Evolutionary conservation across 1,284 basidiomycete species (phyloP).

Genomic region (Termitomyces sp.): DNA sequence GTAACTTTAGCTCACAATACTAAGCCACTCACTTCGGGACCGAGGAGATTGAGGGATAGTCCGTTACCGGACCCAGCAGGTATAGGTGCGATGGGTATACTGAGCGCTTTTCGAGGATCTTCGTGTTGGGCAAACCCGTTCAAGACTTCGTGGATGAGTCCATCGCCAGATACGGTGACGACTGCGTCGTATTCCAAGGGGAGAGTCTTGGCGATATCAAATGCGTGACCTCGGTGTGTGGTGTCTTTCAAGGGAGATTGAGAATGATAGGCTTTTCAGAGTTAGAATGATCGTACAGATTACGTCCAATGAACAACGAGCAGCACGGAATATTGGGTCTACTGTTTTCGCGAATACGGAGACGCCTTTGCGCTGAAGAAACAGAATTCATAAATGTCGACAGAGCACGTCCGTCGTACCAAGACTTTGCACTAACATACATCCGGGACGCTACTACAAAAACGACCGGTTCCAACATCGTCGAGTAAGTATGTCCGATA

Average conservation of each 20-base stretch:
- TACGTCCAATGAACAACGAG: conserved; percentile 63
- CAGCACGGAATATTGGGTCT: conserved; percentile 77
- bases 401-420: conserved; percentile 72
- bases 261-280: not conserved
- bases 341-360: conserved; percentile 62
- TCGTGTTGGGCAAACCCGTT: conserved; percentile 83
- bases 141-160: conserved; percentile 85
- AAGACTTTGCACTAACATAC: conserved; percentile 47
- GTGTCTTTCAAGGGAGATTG: conserved; percentile 51
- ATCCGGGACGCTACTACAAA: conserved; percentile 45
- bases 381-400: not conserved
- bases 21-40: conserved; percentile 45
- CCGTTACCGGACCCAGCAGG: conserved; percentile 88
- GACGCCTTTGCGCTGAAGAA: conserved; percentile 62
- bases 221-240: conserved; percentile 67
- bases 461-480: conserved; percentile 49
- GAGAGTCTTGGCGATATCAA: conserved; percentile 62
- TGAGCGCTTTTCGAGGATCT: conserved; percentile 67
- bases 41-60: conserved; percentile 70
- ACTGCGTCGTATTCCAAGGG: conserved; percentile 72
- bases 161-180: conserved; percentile 86
- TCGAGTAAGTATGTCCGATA: conserved; percentile 64
- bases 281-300: conserved; percentile 38
- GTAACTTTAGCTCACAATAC: not conserved
- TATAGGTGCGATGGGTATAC: conserved; percentile 78